Base-by-base conservation (phyloP, 129 eudicot species). In the sunflower (Helianthus annuus) region DNA sequence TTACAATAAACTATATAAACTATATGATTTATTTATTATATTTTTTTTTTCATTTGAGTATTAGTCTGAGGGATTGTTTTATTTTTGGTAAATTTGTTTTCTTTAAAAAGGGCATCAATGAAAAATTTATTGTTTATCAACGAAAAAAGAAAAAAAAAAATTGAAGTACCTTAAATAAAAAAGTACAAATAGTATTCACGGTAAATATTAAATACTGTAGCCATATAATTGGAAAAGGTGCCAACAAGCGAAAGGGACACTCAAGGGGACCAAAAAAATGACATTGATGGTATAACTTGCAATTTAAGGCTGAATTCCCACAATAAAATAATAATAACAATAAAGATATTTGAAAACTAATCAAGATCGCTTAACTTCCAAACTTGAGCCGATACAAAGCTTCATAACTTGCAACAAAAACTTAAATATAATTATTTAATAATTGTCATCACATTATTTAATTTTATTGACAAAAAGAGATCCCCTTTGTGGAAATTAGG, bases 331-430 rank as follows among this genome's bases (percentile, higher is more conserved):
- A 4, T n/a, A 34, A 61, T 14, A 61, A 14, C 7, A 61, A 7
- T 13, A 61, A 59, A 59, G 5, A 34, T 1, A 61, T 36, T 34
- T 61, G 11, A 36, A 36, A 36, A 10, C 22, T 61, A 13, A 61
- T 61, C 46, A 61, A 58, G 22, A 38, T 61, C 46, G 58, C 70
- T 66, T 66, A 44, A 27, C 54, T 66, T 65, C 2, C 15, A 44
- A 66, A 44, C 39, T 16, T 66, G 5, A 11, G 40, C 6, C 10
- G 42, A 48, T 46, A 40, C 10, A 64, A 64, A 17, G 24, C 24
- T 17, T 17, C 32, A 64, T 40, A 3, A 64, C 32, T 39, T 39
- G 1, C 53, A n/a, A 64, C 2, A 10, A 6, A 13, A 15, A 16
- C 12, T 5, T 7, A 24, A 57, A 27, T n/a, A 58, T 58, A 58